Conservation (phyloP, 2,329 filamentous ascomycete species). For the Fusarium pseudocircinatum region DNA sequence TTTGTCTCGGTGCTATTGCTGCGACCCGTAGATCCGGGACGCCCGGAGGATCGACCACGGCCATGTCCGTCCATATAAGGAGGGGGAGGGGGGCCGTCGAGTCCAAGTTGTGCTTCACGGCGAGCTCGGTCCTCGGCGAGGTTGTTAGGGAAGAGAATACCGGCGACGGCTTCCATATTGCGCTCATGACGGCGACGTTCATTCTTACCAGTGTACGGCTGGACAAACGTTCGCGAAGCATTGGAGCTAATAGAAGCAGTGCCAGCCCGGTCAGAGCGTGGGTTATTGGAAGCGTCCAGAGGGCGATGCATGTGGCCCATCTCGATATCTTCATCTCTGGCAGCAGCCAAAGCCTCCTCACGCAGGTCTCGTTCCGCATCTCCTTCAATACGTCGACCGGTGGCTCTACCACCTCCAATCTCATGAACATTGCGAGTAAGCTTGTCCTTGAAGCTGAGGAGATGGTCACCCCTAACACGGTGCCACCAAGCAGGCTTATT, state of each 20-base stretch:
- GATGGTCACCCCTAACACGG: slow-evolving; percentile 58
- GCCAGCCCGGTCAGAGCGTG: slow-evolving; percentile 46
- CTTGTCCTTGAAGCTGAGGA: slow-evolving; percentile 59
- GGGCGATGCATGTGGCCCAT: slow-evolving; percentile 46
- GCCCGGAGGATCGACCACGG: slow-evolving; percentile 34
- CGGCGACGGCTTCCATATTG: slow-evolving; percentile 54
- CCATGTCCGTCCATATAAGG: slow-evolving; percentile 48
- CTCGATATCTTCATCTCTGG: slow-evolving; percentile 50
- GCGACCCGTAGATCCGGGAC: slow-evolving; percentile 49
- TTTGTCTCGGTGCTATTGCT: slow-evolving; percentile 58
- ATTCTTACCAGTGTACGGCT: slow-evolving; percentile 54
- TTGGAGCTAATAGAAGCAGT: slow-evolving; percentile 39
- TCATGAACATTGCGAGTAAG: slow-evolving; percentile 65
- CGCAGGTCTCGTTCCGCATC: slow-evolving; percentile 51
- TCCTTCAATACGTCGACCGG: slow-evolving; percentile 53
- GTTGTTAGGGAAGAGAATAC: slow-evolving; percentile 60
- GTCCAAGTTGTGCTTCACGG: slow-evolving; percentile 52
- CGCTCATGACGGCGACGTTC: slow-evolving; percentile 57
- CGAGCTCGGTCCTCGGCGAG: slow-evolving; percentile 46
- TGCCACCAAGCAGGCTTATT: slow-evolving; percentile 75
- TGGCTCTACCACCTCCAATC: slow-evolving; percentile 59
- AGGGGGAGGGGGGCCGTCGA: slow-evolving; percentile 57
- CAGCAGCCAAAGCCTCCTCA: slow-evolving; percentile 47
- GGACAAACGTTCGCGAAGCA: slow-evolving; percentile 12
- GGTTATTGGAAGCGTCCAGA: slow-evolving; percentile 39